Percentiles rank a stretch among this genome's conserved stretches.
phyloP scores from a whole-genome alignment of 2,329 filamentous ascomycete species.

The Diatrype stigma region DNA sequence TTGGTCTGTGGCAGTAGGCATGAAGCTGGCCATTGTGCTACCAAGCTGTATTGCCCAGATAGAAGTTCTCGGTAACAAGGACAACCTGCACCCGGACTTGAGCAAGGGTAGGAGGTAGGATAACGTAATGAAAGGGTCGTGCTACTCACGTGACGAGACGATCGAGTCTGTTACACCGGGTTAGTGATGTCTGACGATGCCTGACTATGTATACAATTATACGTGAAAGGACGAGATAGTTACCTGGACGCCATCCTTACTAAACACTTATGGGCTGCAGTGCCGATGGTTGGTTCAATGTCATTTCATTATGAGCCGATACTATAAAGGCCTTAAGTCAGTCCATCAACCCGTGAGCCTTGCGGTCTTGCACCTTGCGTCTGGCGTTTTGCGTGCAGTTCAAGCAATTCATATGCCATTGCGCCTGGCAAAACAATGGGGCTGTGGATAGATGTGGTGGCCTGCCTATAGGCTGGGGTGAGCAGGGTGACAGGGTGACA shows the following conservation, averaged over 20 bases:
- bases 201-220: not conserved
- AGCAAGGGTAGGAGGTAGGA: not conserved
- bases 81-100: not conserved
- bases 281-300: constrained; percentile 16
- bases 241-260: constrained; percentile 55
- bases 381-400: not conserved
- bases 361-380: not conserved
- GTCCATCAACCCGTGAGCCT: not conserved
- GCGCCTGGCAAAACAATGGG: not conserved
- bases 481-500: not conserved
- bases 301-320: constrained; percentile 24
- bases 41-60: not conserved
- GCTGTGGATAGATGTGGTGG: not conserved
- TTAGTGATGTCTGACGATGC: constrained; percentile 30
- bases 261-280: constrained; percentile 28
- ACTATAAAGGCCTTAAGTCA: not conserved
- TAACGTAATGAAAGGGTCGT: not conserved
- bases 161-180: constrained; percentile 59
- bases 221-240: constrained; percentile 14
- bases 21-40: not conserved
- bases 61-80: not conserved
- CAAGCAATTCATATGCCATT: not conserved
- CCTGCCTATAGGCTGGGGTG: not conserved
- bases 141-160: constrained; percentile 77
- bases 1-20: not conserved